Base-by-base conservation (phyloP, 2,329 filamentous ascomycete species). In the Phaeoacremonium minimum region DNA sequence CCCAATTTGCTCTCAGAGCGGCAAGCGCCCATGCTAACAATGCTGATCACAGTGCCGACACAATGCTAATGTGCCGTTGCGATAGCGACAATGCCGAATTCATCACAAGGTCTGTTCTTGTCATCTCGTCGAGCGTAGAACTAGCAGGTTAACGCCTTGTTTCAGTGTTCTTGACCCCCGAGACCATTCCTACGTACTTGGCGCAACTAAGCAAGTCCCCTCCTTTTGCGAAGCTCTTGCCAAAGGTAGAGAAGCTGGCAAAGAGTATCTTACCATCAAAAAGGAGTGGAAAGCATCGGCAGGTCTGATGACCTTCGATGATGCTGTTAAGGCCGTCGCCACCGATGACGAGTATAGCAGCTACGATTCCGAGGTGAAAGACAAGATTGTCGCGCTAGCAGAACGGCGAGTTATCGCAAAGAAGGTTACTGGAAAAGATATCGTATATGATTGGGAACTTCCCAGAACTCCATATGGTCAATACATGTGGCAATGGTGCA, bases 101-200 rank as follows among this genome's bases (percentile, higher is more conserved):
- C 39, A 63, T 64, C 43, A 61, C 60, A 0, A 57, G 55, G 45
- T 49, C 55, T 3, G n/a, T n/a, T n/a, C n/a, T n/a, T n/a, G n/a
- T n/a, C n/a, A n/a, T n/a, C n/a, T n/a, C n/a, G n/a, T n/a, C n/a
- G n/a, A n/a, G n/a, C n/a, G n/a, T n/a, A n/a, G n/a, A n/a, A n/a
- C n/a, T n/a, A n/a, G n/a, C n/a, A n/a, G n/a, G n/a, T n/a, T n/a
- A n/a, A n/a, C n/a, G n/a, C n/a, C n/a, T n/a, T n/a, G n/a, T n/a
- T n/a, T n/a, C n/a, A n/a, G n/a, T n/a, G n/a, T 46, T 6, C 49
- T 60, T 7, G 62, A 66, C 38, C 41, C 52, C 6, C 46, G 61
- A 4, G 62, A 65, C 32, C 62, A 64, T 32, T 53, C 56, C 29
- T 64, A 61, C 41, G 52, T 65, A 6, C 45, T 61, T 5, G 62